Percentiles rank a stretch among this genome's conserved stretches.
Evolutionary conservation across 2,329 filamentous ascomycete species (phyloP).

Genomic region (Bipolaris bicolor): DNA sequence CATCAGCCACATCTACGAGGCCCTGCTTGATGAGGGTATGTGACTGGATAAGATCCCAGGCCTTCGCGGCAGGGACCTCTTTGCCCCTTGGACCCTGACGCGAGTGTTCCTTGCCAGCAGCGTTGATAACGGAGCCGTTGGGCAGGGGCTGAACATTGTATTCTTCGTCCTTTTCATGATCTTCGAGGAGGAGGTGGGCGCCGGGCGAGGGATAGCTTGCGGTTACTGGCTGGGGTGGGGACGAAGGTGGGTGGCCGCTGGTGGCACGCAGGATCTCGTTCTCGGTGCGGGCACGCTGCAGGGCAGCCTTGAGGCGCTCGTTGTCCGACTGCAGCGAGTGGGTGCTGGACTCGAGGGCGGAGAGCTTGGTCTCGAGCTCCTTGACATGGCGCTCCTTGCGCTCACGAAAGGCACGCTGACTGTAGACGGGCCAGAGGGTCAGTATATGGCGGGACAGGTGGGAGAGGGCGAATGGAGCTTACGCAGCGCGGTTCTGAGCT

Average conservation of each 20-base stretch:
- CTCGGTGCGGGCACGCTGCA: conserved; percentile 84
- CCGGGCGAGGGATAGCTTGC: conserved; percentile 50
- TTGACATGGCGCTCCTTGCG: conserved; percentile 94
- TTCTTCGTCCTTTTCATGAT: conserved; percentile 22
- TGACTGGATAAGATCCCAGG: conserved; percentile 87
- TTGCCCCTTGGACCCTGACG: conserved; percentile 28
- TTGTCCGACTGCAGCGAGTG: conserved; percentile 79
- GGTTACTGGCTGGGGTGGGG: conserved; percentile 50
- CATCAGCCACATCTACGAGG: conserved; percentile 78
- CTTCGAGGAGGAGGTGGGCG: conserved; percentile 29
- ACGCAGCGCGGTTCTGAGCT: conserved; percentile 76
- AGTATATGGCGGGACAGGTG: not conserved
- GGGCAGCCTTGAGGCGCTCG: conserved; percentile 80
- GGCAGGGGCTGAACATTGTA: conserved; percentile 41
- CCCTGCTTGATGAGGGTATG: conserved; percentile 79
- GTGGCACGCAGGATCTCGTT: conserved; percentile 92
- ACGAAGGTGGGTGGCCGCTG: conserved; percentile 54
- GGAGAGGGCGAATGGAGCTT: conserved; percentile 45
- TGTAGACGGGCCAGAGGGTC: conserved; percentile 47
- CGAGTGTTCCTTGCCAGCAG: conserved; percentile 37
- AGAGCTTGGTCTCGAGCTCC: conserved; percentile 87
- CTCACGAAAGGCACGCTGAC: conserved; percentile 94
- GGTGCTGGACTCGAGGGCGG: conserved; percentile 74
- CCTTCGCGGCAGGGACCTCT: conserved; percentile 54
- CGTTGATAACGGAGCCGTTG: conserved; percentile 42